phyloP scores from a whole-genome alignment of 129 eudicot species.

The Escallonia herrerae region DNA sequence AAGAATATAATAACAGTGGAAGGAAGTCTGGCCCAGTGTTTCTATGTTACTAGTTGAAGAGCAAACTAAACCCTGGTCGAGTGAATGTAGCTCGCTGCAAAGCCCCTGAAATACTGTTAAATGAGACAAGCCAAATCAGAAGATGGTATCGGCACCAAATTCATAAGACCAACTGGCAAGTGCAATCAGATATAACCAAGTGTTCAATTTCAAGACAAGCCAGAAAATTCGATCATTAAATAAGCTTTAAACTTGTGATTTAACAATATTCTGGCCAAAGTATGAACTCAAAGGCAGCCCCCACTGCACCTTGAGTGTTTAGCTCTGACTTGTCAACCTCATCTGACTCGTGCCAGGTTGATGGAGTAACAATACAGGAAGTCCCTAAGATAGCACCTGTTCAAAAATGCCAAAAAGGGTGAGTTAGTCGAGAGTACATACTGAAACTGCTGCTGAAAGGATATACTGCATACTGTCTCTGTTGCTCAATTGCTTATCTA shows the following conservation, averaged over 20 bases:
- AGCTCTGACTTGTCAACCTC: slow-evolving; percentile 56
- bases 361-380: slow-evolving; percentile 64
- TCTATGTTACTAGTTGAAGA: slow-evolving; percentile 71
- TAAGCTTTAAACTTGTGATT: not conserved
- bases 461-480: not conserved
- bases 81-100: slow-evolving; percentile 54
- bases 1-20: slow-evolving; percentile 72
- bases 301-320: slow-evolving; percentile 48
- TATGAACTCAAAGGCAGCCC: slow-evolving; percentile 7
- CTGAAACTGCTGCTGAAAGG: slow-evolving; percentile 3
- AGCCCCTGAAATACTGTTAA: slow-evolving; percentile 74
- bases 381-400: slow-evolving; percentile 78
- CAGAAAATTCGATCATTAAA: not conserved
- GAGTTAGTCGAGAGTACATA: slow-evolving; percentile 3
- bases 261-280: not conserved
- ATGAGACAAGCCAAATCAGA: not conserved
- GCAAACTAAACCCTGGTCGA: slow-evolving; percentile 88
- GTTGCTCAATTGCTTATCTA: not conserved
- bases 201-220: slow-evolving; percentile 2
- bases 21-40: slow-evolving; percentile 58
- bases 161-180: too few species aligned
- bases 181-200: not conserved
- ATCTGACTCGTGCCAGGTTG: slow-evolving; percentile 50
- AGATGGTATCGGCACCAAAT: too few species aligned
- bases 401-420: slow-evolving; percentile 8